Base-by-base conservation (phyloP, 805 yeast species). In the Metschnikowia shivogae region DNA sequence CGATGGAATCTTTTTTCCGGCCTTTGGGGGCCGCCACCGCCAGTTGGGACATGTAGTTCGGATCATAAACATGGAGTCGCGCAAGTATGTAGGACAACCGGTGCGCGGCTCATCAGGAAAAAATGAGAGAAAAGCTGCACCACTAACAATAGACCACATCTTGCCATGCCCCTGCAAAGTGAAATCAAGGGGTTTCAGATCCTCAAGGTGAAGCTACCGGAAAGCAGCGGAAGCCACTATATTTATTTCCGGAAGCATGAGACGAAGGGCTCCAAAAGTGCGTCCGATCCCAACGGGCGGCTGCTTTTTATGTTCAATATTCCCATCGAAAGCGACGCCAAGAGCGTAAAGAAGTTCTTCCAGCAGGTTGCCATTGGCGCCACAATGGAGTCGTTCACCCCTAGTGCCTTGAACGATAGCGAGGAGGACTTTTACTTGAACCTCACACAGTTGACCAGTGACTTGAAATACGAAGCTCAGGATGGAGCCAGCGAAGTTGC, bases 291-390 rank as follows among this genome's bases (percentile, higher is more conserved):
- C 11, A 47, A 50, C 22, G 53, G 53, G 20, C 70, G 86, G 42
- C 74, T 86, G 26, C 62, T 90, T n/a, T 90, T 90, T 64, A 61
- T 84, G 5, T 80, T 85, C 46, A 89, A 90, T 59, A 65, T 89
- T 34, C 97, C 97, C 1, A 65, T 83, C 19, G 74, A 76, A 46
- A 73, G 89, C 6, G 71, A 74, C 20, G 57, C 78, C 12, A 70
- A 73, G 35, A 68, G 69, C 30, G 59, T 89, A 39, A 83, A 80
- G 57, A 72, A 70, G 45, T 74, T 81, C 34, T 78, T 89, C 55
- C 74, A 74, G 44, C 65, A 73, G 11, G 71, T 85, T 1, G 80
- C 86, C 30, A 74, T 81, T 2, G 87, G 84, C 5, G 77, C 89
- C 6, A 78, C 84, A 34, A 67, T 86, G 10, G 86, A 84, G 50